Percentiles rank a stretch among this genome's conserved stretches.
phyloP scores from a whole-genome alignment of 2,329 filamentous ascomycete species.

The Aspergillus hortae region DNA sequence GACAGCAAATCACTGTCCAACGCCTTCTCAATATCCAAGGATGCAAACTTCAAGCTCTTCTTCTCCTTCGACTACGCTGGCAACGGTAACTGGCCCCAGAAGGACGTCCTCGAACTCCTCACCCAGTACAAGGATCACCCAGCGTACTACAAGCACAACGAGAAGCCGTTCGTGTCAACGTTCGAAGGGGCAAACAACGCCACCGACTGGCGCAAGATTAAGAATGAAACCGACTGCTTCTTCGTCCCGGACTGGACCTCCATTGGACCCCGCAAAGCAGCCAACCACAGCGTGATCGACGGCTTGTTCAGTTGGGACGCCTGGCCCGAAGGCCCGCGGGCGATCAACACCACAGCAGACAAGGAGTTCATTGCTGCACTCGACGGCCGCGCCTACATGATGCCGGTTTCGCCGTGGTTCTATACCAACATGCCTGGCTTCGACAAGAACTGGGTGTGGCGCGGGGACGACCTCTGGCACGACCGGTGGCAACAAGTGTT shows the following conservation, averaged over 20 bases:
- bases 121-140: slow-evolving; percentile 18
- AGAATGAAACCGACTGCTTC: slow-evolving; percentile 37
- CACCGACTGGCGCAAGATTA: slow-evolving; percentile 45
- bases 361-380: slow-evolving; percentile 37
- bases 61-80: slow-evolving; percentile 37
- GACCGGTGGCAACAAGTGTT: slow-evolving; percentile 56
- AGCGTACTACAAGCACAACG: slow-evolving; percentile 25
- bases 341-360: slow-evolving; percentile 34
- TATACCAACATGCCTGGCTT: slow-evolving; percentile 55
- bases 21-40: slow-evolving; percentile 22
- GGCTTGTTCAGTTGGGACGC: slow-evolving; percentile 42
- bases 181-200: slow-evolving; percentile 44
- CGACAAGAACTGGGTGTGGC: slow-evolving; percentile 61
- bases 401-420: slow-evolving; percentile 56
- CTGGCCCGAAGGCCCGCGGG: slow-evolving; percentile 38
- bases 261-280: slow-evolving; percentile 26
- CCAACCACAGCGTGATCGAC: slow-evolving; percentile 31
- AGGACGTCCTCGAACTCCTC: slow-evolving; percentile 21
- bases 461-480: slow-evolving; percentile 58
- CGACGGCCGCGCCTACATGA: slow-evolving; percentile 44
- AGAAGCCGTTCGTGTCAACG: slow-evolving; percentile 37
- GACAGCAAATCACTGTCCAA: background rate
- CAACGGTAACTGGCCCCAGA: slow-evolving; percentile 25
- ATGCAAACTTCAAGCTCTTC: slow-evolving; percentile 30
- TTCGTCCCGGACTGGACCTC: slow-evolving; percentile 47